Base-by-base conservation (phyloP, 768 basidiomycete species). In the Kwoniella bestiolae region DNA sequence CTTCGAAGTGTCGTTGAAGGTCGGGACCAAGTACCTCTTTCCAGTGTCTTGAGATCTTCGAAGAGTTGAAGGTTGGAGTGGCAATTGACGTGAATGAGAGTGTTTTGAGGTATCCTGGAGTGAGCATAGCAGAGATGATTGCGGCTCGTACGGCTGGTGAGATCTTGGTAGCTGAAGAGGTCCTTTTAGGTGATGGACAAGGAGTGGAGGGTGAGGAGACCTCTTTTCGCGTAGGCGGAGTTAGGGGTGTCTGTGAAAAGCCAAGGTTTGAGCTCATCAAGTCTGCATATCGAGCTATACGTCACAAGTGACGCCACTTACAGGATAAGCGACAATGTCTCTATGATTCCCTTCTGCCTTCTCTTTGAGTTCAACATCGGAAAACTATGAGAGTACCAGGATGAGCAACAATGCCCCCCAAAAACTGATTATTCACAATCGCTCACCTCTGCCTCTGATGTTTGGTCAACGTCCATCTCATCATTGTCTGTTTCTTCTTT, bases 31-130 rank as follows among this genome's bases (percentile, higher is more conserved):
- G 63, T 16, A 72, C 68, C 56, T 76, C 65, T 35, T 67, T 68
- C 75, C 75, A 74, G 51, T 76, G 75, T n/a, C 72, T 59, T 3
- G 60, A 32, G 29, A 73, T 52, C 32, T 76, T 73, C n/a, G 63
- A 21, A 32, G 41, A 16, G 6, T 52, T 65, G 28, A 52, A 29
- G 12, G 51, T 53, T 0, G 60, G 35, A 25, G 57, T 51, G 21
- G 41, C 11, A 44, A 64, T 53, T 2, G 59, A 23, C 4, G n/a
- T 29, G 50, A 70, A 67, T 1, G 57, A n/a, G 11, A 73, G 45
- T 3, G 21, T 56, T 28, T 59, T 62, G 61, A 60, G 29, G 55
- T 56, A 75, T 12, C 29, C 26, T 2, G 69, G 46, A 7, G 3
- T 16, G 32, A 52, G 11, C n/a, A 75, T 31, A 8, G 62, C 59